These are phyloP conservation scores for Alisma plantagoaquatica DNA, from an alignment of 106 monocot species.

Conservation along the genomic window DNA sequence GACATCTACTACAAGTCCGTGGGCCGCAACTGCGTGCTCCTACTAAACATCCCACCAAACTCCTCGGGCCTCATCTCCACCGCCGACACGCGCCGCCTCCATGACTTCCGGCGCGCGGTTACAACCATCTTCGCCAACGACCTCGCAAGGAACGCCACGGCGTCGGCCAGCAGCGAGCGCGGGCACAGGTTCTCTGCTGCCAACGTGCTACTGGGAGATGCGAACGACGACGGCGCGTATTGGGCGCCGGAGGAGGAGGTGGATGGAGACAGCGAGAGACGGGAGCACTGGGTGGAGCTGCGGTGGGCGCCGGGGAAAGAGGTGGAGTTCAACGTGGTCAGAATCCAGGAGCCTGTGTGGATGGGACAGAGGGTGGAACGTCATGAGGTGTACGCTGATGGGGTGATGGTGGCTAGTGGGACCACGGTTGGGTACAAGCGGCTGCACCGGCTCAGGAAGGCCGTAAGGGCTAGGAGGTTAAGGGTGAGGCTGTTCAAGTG, in stretches of 20 bases:
- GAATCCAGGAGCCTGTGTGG: conserved; percentile 61
- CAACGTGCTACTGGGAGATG: conserved; percentile 52
- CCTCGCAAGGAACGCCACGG: conserved; percentile 30
- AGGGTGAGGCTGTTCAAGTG: conserved; percentile 36
- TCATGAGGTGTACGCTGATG: conserved; percentile 47
- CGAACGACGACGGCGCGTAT: conserved; percentile 36
- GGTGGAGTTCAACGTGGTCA: conserved; percentile 56
- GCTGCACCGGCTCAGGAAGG: conserved; percentile 42
- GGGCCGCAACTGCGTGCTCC: conserved; percentile 80
- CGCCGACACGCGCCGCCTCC: conserved; percentile 32
- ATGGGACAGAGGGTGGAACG: conserved; percentile 63
- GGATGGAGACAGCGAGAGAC: too few species aligned
- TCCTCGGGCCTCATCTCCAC: conserved; percentile 56
- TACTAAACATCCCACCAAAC: conserved; percentile 84
- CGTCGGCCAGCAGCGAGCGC: conserved; percentile 58
- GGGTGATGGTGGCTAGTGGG: conserved; percentile 33
- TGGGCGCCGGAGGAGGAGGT: conserved; percentile 41
- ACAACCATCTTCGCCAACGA: conserved; percentile 42
- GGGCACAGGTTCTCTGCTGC: conserved; percentile 32
- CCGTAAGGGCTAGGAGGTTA: conserved; percentile 25
- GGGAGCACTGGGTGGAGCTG: conserved; percentile 52
- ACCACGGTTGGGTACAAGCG: conserved; percentile 83
- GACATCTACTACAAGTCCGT: conserved; percentile 91
- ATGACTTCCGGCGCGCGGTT: conserved; percentile 55
- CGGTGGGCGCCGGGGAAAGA: background rate